These are phyloP conservation scores for Ophiostoma montium DNA, from an alignment of 2,329 filamentous ascomycete genomes.

Conservation along the genomic window DNA sequence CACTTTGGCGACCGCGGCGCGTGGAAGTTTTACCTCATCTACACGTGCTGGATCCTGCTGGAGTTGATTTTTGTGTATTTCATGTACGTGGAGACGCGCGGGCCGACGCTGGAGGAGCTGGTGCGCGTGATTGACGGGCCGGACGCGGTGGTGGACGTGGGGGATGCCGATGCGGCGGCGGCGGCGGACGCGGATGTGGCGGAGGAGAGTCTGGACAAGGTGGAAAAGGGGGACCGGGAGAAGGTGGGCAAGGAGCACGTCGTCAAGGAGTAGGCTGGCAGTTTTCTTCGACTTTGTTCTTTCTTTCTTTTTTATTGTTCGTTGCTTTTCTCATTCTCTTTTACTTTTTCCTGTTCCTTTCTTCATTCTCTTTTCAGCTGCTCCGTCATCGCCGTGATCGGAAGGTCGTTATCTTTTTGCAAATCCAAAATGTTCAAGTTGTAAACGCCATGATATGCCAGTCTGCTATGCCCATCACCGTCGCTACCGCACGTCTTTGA, in stretches of 20 bases:
- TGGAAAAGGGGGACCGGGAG: neutral
- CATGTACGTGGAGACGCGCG: conserved; percentile 13
- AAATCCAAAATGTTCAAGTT: no score
- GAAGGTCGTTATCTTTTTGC: no score
- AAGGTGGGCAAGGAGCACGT: neutral
- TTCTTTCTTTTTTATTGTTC: no score
- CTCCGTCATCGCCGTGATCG: no score
- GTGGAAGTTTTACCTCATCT: conserved; percentile 16
- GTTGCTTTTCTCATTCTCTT: no score
- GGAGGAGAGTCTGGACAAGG: no score
- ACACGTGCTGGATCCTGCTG: conserved; percentile 9
- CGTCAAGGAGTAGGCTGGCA: neutral
- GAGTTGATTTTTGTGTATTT: conserved; percentile 17
- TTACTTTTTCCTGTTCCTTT: no score
- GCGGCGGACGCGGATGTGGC: no score
- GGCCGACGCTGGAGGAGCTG: conserved; percentile 12
- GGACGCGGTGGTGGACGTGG: conserved; percentile 6
- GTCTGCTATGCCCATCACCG: neutral
- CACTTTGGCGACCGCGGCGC: conserved; percentile 7
- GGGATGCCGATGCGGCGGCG: conserved; percentile 1
- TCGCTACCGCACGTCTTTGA: conserved; percentile 52
- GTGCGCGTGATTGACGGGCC: conserved; percentile 37
- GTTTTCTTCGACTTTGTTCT: no score
- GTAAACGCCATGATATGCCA: no score
- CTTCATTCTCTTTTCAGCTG: no score